Base-by-base conservation (phyloP, 768 basidiomycete species). In the Chalciporus pseudorubinellus region DNA sequence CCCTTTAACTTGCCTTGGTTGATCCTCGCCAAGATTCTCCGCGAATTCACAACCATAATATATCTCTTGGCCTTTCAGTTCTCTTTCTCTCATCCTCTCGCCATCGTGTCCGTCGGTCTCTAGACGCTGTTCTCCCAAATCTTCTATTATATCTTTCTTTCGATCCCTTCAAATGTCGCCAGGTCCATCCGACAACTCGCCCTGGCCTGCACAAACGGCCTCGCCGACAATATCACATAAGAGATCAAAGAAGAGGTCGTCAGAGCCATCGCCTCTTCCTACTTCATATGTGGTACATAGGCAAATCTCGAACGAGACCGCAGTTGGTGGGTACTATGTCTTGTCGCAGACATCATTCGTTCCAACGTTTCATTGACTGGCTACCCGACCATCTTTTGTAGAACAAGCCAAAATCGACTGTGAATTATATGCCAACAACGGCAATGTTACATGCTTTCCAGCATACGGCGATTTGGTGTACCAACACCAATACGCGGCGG, bases 381-480 rank as follows among this genome's bases (percentile, higher is more conserved):
- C 46, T 16, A 33, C 53, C 20, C 46, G 54, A 52, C 29, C 13
- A 2, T 49, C 47, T 43, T 31, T 41, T 21, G 16, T 41, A 76
- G 68, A 43, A 1, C 47, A 51, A 18, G 87, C 87, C 8, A 61
- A 71, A 60, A 39, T 31, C 6, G 43, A 74, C 50, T 90, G 88
- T 61, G 60, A 85, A 63, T 24, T 79, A 42, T 63, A 68, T 52
- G 82, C 84, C 20, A 82, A 82, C 55, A 94, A 94, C 72, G 68
- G 80, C 43, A 74, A 90, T 53, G 76, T 84, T 39, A 89, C 91
- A 8, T 95, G 93, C 66, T 93, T 77, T 64, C 93, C 93, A 10
- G 74, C 72, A 0, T 44, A 68, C 8, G 70, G 77, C 51, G 80
- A 80, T 19, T 54, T 72, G 21, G 74, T 94, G 53, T 68, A 77